Evolutionary conservation across 805 yeast species (phyloP).

Genomic region (Metschnikowia picachoensis): DNA sequence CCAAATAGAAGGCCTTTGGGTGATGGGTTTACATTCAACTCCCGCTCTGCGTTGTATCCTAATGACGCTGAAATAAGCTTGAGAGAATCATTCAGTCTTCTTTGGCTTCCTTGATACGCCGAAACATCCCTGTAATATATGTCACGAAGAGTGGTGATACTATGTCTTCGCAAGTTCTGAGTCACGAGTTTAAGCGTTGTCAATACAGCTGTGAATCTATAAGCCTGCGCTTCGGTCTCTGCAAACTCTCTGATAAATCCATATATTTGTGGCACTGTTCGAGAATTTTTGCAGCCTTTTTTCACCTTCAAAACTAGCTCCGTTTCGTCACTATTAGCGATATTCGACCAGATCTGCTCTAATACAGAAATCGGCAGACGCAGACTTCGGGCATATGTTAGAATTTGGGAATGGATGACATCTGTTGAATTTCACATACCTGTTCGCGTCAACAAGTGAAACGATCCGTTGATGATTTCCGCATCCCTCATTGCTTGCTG

Average conservation of each 20-base stretch:
- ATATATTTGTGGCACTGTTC: not conserved
- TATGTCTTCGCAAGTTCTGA: slow-evolving; percentile 5
- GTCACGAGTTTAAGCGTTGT: slow-evolving; percentile 9
- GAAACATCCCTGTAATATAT: slow-evolving; percentile 16
- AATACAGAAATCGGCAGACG: slow-evolving; percentile 1
- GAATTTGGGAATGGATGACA: not conserved
- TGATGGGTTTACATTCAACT: slow-evolving; percentile 10
- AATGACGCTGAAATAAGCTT: slow-evolving; percentile 5
- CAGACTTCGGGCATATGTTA: not conserved
- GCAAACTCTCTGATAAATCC: slow-evolving; percentile 4
- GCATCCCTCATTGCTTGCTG: too few relatives aligned
- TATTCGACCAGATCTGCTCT: not conserved
- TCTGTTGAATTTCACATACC: not conserved
- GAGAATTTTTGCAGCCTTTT: not conserved
- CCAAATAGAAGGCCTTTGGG: slow-evolving; percentile 18
- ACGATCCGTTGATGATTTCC: too few relatives aligned
- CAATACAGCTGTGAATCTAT: slow-evolving; percentile 9
- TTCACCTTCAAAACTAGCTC: slow-evolving; percentile 1
- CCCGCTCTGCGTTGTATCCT: slow-evolving; percentile 2
- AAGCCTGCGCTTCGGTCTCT: slow-evolving; percentile 9
- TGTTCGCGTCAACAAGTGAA: not conserved
- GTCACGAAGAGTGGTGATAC: slow-evolving; percentile 14
- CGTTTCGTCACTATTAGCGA: not conserved
- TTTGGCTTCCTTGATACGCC: slow-evolving; percentile 15
- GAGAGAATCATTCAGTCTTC: slow-evolving; percentile 10